A percentile compares a stretch with the other conserved stretches of the same genome.
Conservation (phyloP, 257 asterid genomes). For the Vinca minor region DNA sequence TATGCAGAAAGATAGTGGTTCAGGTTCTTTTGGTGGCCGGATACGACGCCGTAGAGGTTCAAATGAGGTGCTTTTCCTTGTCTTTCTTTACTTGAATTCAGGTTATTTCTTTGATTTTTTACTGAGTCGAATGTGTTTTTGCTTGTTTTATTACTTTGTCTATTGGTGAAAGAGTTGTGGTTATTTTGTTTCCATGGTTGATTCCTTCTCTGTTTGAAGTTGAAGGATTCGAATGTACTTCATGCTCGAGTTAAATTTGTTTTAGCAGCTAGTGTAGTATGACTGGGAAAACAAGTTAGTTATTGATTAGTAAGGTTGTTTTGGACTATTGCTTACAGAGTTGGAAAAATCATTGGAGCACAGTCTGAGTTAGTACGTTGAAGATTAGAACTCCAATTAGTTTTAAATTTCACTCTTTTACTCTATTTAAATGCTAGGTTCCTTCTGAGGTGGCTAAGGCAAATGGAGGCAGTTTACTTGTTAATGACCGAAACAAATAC, state of each 20-base stretch:
- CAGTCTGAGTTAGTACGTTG: neutral
- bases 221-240: neutral
- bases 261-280: no score
- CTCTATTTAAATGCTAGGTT: constrained; percentile 38
- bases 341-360: neutral
- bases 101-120: neutral
- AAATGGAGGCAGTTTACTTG: constrained; percentile 35
- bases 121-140: neutral
- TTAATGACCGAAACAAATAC: constrained; percentile 46
- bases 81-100: neutral
- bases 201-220: neutral
- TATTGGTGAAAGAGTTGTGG: neutral
- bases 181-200: neutral
- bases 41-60: constrained; percentile 85
- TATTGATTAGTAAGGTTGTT: neutral
- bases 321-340: neutral
- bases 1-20: constrained; percentile 72
- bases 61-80: constrained; percentile 58
- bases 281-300: neutral
- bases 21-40: constrained; percentile 55
- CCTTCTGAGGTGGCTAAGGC: constrained; percentile 46
- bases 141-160: neutral
- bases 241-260: neutral
- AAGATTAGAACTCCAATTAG: neutral
- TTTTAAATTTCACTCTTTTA: constrained; percentile 13